Base-by-base conservation (phyloP, 106 monocot genomes). In the Allium fistulosum region DNA sequence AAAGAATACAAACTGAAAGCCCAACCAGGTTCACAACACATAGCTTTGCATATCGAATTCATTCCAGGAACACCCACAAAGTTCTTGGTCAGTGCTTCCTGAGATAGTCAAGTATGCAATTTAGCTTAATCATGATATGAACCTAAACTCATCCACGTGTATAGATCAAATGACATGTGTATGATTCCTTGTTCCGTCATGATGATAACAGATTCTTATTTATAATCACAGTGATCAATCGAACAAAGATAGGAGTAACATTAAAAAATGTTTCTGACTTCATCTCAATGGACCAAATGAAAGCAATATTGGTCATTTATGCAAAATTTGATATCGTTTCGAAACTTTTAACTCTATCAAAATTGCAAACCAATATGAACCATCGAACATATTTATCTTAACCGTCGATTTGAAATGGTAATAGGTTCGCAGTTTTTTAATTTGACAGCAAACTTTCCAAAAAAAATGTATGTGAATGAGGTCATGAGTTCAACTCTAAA, bases 21-120 rank as follows among this genome's bases (percentile, higher is more conserved):
- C 78, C 65, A 71, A 87, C 87, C 87, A 72, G 81, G 61, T 68
- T 83, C 83, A 75, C 48, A 28, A 52, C 87, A 87, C 9, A 87
- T 72, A 52, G 74, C 76, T 82, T 85, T 82, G 27, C 82, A 75
- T 61, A 90, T 77, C 26, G 80, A 74, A 53, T 83, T 80, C 80
- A 85, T 86, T 61, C 71, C 71, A 55, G 80, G 76, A 57, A 83
- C 53, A 8, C 79, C 80, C 17, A 80, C 81, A 75, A 80, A 85
- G 63, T 69, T 83, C 63, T 71, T 78, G 48, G 16, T 27, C 37
- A 45, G 48, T 15, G 7, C 71, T 62, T 82, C 79, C 86, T 86
- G 82, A 56, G 75, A 67, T 49, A 26, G 45, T 53, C 48, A 52
- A 66, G 66, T 22, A 49, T 67, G 51, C 26, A 51, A 69, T 51